Base-by-base conservation (phyloP, 306 rosid species). In the Aeschynomene evenia region DNA sequence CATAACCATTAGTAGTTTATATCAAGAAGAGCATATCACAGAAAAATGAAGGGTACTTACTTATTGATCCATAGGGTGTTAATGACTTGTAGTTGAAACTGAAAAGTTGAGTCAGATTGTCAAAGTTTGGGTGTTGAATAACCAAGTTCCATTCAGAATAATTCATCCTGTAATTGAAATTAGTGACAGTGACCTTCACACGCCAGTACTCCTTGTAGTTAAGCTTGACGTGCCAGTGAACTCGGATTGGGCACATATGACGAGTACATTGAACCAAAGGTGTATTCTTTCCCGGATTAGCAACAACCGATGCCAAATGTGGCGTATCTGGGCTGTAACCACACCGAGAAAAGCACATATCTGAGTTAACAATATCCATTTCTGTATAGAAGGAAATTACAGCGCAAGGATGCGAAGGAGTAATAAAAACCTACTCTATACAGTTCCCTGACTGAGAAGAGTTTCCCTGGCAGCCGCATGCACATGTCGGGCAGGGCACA, bases 151-250 rank as follows among this genome's bases (percentile, higher is more conserved):
- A 93, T 15, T 85, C 74, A 2, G 98, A 72, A 68, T 90, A 90
- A 54, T 93, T 93, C 90, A 78, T 84, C 77, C 79, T 49, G 81
- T 88, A 85, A 71, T 93, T 88, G 81, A 93, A 93, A 79, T 93
- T 93, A 69, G 94, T 86, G 63, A 93, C 28, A 2, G 96, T 88
- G 71, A 93, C 69, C 84, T 93, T 93, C 66, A 84, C 98, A 0
- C 97, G 88, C 97, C 97, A 93, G 43, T 93, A 93, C 69, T 86
- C 85, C 77, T 79, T 73, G 87, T 93, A 93, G 81, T 88, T 90
- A 22, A 82, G 58, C 75, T 93, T 93, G 49, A 93, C 75, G 11
- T 93, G 97, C 98, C 98, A 93, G 79, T 93, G 98, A 74, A 93
- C 77, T 73, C 97, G 86, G 34, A 90, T 79, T 0, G 98, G 98